Evolutionary conservation across 805 yeast genomes (phyloP), one percentile per base, ranked within the genome.

Genomic region (Lipomyces spencermartinsiae): DNA sequence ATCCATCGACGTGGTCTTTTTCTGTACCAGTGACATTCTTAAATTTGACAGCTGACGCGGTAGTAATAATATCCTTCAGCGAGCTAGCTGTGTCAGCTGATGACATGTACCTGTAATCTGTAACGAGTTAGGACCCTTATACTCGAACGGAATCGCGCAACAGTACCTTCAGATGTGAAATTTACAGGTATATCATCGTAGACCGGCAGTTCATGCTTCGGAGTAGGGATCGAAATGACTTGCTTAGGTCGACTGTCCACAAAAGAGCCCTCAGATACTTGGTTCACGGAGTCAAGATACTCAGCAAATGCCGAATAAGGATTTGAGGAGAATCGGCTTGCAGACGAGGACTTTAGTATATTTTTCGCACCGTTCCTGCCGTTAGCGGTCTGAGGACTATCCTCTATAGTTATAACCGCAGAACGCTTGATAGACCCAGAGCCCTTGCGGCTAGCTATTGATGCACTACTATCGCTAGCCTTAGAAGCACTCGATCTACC

Each of bases 1-100:
- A 72, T 1, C 86, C 86, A 16, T 76, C 73, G 1, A 58, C 22
- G 34, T 29, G 10, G 16, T 63, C 67, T 16, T 22, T 57, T 14
- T 64, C 61, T 2, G 22, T 16, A 9, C 65, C 31, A 33, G 22
- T 33, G 19, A 46, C 37, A 1, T 39, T 35, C 46, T 37, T 35
- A 4, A 53, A 33, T n/a, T 34, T 34, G 19, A 31, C 35, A 3
- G 43, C 54, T 37, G 25, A 55, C 2, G 68, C 54, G 14, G 58
- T 54, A 46, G 51, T 31, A 14, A 69, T 22, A 10, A 69, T 63
- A 29, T 63, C 71, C 33, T 66, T 69, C 25, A 69, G 22, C 12
- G 69, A 66, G 31, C 49, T 53, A 3, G 67, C 61, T 1, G 56
- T 53, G n/a, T 65, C 69, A 7, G 53, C 53, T 9, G 62, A 53